These are phyloP conservation scores for Saturnispora zaruensis DNA, from an alignment of 805 yeast genomes.

Conservation along the genomic window DNA sequence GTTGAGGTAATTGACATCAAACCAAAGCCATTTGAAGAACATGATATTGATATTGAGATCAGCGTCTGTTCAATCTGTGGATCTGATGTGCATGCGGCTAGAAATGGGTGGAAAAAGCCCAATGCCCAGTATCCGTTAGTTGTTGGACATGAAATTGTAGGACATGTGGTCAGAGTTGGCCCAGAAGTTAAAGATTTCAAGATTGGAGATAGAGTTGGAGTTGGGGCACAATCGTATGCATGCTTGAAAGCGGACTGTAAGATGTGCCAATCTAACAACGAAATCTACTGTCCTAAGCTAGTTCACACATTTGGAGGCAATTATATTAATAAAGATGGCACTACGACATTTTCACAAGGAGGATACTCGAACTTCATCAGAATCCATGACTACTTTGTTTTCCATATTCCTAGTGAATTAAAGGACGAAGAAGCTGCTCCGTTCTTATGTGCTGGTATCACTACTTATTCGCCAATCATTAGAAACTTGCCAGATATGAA, in stretches of 20 bases:
- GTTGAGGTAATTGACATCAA: conserved; percentile 23
- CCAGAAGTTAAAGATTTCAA: conserved; percentile 40
- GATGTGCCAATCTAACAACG: conserved; percentile 47
- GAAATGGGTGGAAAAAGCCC: conserved; percentile 39
- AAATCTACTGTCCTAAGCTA: conserved; percentile 32
- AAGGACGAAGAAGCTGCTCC: conserved; percentile 56
- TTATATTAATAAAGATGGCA: conserved; percentile 24
- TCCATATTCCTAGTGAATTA: conserved; percentile 52
- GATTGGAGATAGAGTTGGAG: conserved; percentile 71
- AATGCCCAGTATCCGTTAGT: conserved; percentile 27
- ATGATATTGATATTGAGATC: conserved; percentile 39
- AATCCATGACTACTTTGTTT: conserved; percentile 52
- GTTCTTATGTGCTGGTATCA: conserved; percentile 69
- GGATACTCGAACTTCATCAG: conserved; percentile 64
- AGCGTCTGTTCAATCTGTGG: conserved; percentile 50
- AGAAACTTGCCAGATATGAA: conserved; percentile 30
- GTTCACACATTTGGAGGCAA: conserved; percentile 30
- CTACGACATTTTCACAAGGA: conserved; percentile 40
- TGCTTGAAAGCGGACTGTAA: conserved; percentile 47
- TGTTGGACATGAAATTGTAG: conserved; percentile 60
- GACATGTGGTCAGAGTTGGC: conserved; percentile 53
- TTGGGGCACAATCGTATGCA: conserved; percentile 61
- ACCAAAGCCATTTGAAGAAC: conserved; percentile 32
- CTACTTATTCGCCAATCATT: conserved; percentile 59
- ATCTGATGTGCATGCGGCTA: conserved; percentile 46